phyloP scores from a whole-genome alignment of 306 rosid genomes.

The Ochetophila trinervis region DNA sequence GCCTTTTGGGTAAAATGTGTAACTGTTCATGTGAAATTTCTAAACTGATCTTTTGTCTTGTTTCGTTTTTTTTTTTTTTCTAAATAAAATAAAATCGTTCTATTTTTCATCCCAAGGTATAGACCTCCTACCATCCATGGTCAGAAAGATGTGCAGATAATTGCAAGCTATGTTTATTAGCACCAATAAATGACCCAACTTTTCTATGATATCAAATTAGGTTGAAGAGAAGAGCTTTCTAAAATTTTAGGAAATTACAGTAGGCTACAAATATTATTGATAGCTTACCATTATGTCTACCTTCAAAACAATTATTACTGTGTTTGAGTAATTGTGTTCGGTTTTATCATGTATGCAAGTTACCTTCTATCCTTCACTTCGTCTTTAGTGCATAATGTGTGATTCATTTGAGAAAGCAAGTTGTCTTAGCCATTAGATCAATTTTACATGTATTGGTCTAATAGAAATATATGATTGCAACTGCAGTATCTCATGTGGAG shows the following conservation, averaged over 20 bases:
- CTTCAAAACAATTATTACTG: not conserved
- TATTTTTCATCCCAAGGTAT: not conserved
- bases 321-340: not conserved
- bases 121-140: not conserved
- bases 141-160: not conserved
- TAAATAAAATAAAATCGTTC: not conserved
- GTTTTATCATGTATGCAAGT: not conserved
- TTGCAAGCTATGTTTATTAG: not conserved
- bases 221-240: not conserved
- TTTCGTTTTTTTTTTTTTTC: not conserved
- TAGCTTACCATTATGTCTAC: not conserved
- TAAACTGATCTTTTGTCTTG: not conserved
- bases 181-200: not conserved
- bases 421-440: not conserved
- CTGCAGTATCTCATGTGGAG: conserved; percentile 92
- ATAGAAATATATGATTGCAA: conserved; percentile 33
- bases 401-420: not conserved
- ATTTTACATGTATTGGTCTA: conserved; percentile 22
- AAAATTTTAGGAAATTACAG: not conserved
- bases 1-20: not conserved
- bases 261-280: no score
- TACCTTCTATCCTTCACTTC: not conserved
- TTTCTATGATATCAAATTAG: not conserved
- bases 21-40: not conserved
- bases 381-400: not conserved